Conservation (phyloP, 1,284 basidiomycete genomes). For the Entoloma clypeatum region DNA sequence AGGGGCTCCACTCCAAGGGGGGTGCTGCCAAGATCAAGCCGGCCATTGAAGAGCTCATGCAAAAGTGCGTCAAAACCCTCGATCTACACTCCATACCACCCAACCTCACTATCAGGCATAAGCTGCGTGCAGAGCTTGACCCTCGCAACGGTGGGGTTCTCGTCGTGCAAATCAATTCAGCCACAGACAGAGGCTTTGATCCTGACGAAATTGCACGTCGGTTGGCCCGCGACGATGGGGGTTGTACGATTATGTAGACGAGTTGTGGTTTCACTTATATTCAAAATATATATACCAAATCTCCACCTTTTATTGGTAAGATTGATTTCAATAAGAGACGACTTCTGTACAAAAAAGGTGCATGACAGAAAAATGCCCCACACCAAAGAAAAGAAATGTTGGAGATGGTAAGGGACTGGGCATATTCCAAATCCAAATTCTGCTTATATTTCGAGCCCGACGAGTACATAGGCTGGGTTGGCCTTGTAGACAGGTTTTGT, state of each 20-base stretch:
- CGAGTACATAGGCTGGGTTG: conserved; percentile 67
- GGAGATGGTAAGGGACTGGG: too few species aligned
- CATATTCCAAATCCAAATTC: too few species aligned
- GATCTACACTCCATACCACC: background rate
- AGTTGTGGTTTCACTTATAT: too few species aligned
- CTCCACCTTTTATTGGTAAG: too few species aligned
- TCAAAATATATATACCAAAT: too few species aligned
- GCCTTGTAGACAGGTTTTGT: conserved; percentile 71
- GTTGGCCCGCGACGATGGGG: conserved; percentile 51
- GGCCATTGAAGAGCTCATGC: conserved; percentile 86
- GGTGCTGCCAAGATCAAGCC: conserved; percentile 89
- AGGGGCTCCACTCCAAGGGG: conserved; percentile 83
- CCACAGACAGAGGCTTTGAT: conserved; percentile 44
- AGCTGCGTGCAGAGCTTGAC: conserved; percentile 76
- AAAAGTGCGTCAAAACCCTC: conserved; percentile 47
- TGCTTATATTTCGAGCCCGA: conserved; percentile 67
- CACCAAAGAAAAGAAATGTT: too few species aligned
- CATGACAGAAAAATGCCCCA: too few species aligned
- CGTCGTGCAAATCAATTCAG: conserved; percentile 65
- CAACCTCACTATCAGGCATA: conserved; percentile 47
- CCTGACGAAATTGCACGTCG: conserved; percentile 58
- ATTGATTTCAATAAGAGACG: too few species aligned
- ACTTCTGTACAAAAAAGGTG: too few species aligned
- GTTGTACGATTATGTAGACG: conserved; percentile 76
- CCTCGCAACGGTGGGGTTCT: conserved; percentile 84